Conservation (phyloP, 495 filamentous ascomycete genomes). For the Aspergillus cristatus region DNA sequence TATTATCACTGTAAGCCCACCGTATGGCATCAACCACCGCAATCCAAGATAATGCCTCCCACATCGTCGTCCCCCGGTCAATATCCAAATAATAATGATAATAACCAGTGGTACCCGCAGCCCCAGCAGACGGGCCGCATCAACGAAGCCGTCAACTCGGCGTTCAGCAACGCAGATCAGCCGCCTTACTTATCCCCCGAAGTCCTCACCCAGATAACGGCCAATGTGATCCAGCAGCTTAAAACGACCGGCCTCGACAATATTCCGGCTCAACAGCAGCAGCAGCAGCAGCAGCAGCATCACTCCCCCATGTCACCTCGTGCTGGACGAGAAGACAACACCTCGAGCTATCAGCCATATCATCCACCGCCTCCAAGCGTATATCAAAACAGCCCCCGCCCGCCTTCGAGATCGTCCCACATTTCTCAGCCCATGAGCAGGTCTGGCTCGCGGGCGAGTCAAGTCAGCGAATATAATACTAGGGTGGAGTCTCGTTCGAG, state of each 20-base stretch:
- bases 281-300: slow-evolving; percentile 22
- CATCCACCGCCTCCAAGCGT: slow-evolving; percentile 20
- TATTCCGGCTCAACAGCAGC: slow-evolving; percentile 12
- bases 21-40: slow-evolving; percentile 33
- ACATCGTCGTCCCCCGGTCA: slow-evolving; percentile 10
- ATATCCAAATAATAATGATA: slow-evolving; percentile 10
- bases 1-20: slow-evolving; percentile 24
- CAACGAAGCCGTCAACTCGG: slow-evolving; percentile 43
- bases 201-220: slow-evolving; percentile 41
- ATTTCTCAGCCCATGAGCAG: slow-evolving; percentile 14
- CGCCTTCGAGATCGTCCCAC: slow-evolving; percentile 13
- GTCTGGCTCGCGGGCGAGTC: slow-evolving; percentile 24
- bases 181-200: slow-evolving; percentile 38
- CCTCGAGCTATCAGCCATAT: slow-evolving; percentile 34
- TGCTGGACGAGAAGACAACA: slow-evolving; percentile 13
- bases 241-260: slow-evolving; percentile 35
- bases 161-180: slow-evolving; percentile 28
- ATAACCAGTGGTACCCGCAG: slow-evolving; percentile 10
- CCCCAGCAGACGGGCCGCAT: slow-evolving; percentile 18
- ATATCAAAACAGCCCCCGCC: slow-evolving; percentile 15
- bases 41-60: slow-evolving; percentile 21
- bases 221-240: slow-evolving; percentile 45
- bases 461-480: slow-evolving; percentile 21
- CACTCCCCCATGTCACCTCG: slow-evolving; percentile 18
- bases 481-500: slow-evolving; percentile 31